Percentiles rank a stretch among this genome's conserved stretches.
These are phyloP conservation scores for Babesia gibsoni DNA, from an alignment of 169 alveolate genomes.

Conservation along the genomic window DNA sequence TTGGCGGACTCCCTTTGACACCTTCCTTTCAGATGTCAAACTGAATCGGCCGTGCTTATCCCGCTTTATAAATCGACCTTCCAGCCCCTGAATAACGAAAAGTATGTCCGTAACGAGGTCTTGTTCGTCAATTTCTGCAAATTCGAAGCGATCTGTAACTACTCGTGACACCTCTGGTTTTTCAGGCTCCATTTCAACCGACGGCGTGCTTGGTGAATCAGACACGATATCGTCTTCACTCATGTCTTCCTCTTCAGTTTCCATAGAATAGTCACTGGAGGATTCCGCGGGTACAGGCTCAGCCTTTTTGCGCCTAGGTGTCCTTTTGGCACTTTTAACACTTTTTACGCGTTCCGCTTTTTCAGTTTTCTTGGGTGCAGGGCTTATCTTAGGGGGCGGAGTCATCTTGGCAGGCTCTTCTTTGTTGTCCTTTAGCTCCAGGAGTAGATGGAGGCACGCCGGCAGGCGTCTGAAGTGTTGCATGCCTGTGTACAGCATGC, in stretches of 20 bases:
- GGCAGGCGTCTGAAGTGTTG: constrained; percentile 16
- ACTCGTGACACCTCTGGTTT: constrained; percentile 2
- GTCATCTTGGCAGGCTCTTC: background rate
- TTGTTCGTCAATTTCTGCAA: constrained; percentile 25
- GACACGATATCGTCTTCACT: background rate
- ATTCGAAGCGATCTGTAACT: constrained; percentile 30
- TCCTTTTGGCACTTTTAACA: no score
- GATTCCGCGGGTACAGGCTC: background rate
- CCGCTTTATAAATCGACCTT: constrained; percentile 35
- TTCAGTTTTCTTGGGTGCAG: no score
- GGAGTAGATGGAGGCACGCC: constrained; percentile 18
- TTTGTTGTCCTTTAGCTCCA: background rate
- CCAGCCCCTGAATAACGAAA: constrained; percentile 37
- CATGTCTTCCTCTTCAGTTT: background rate
- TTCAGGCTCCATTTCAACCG: background rate
- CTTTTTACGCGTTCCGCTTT: no score
- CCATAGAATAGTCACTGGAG: background rate
- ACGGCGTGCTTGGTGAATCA: background rate
- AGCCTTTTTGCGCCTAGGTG: no score
- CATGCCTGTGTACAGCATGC: constrained; percentile 30
- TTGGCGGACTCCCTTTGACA: constrained; percentile 31
- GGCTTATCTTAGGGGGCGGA: no score
- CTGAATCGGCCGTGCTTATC: constrained; percentile 5
- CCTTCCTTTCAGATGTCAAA: constrained; percentile 3
- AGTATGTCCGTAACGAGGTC: constrained; percentile 44